A percentile compares a stretch with the other conserved stretches of the same genome.
These are phyloP conservation scores for Diaporthe capsici DNA, from an alignment of 2,329 filamentous ascomycete species.

Conservation along the genomic window DNA sequence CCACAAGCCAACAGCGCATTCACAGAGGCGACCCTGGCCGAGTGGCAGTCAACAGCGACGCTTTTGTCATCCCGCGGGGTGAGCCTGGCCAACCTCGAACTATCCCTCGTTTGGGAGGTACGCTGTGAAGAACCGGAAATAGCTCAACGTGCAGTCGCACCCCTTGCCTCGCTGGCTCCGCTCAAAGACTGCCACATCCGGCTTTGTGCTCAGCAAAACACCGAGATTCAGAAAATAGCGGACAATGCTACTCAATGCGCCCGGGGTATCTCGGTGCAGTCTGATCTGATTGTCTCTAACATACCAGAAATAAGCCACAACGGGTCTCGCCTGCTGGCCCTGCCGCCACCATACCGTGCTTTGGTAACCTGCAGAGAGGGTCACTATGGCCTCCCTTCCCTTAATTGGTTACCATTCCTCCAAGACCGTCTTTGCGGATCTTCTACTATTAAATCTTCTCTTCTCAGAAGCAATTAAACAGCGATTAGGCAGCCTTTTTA, in stretches of 20 bases:
- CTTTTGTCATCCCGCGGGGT: background rate
- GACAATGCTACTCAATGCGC: slow-evolving; percentile 10
- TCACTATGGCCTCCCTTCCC: no score
- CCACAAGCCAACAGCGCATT: background rate
- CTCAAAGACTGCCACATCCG: background rate
- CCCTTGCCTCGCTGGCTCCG: background rate
- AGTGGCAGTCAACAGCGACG: background rate
- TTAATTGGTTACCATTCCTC: no score
- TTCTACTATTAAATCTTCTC: no score
- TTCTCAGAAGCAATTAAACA: no score
- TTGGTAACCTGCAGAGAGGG: no score
- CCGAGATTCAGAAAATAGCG: slow-evolving; percentile 34
- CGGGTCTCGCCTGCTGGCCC: slow-evolving; percentile 21
- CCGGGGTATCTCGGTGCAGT: slow-evolving; percentile 1
- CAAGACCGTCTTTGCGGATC: no score
- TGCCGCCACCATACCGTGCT: no score
- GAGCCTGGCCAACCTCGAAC: background rate
- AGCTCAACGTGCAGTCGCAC: background rate
- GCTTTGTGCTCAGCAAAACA: background rate
- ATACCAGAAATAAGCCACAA: background rate
- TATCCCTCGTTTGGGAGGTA: background rate
- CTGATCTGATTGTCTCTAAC: background rate
- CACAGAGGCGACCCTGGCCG: background rate
- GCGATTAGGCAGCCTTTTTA: no score
- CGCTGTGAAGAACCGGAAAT: background rate